A percentile compares a stretch with the other conserved stretches of the same genome.
Conservation (phyloP, 2,329 filamentous ascomycete genomes). For the Xylariaceae sp. region DNA sequence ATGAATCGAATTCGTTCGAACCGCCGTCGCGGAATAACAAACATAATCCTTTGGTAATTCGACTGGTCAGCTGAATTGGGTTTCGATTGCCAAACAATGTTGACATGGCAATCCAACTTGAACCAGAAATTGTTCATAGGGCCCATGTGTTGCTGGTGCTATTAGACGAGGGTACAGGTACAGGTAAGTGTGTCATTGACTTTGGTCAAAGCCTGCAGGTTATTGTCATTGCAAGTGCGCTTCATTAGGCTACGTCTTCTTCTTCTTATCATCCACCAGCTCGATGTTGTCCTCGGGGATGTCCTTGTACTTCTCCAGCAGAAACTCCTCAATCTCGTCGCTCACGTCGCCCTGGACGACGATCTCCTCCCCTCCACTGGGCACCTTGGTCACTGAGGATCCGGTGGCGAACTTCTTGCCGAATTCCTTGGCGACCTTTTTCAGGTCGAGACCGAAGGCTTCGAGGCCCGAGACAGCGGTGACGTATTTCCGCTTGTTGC, state of each 20-base stretch:
- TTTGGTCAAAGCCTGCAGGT: too few species aligned
- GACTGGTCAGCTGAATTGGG: too few species aligned
- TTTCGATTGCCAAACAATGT: too few species aligned
- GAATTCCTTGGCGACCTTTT: constrained; percentile 94
- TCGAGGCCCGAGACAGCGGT: constrained; percentile 91
- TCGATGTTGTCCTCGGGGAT: constrained; percentile 96
- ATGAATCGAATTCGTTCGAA: too few species aligned
- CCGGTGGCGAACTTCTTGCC: constrained; percentile 99
- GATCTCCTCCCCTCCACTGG: constrained; percentile 88
- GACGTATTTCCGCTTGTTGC: constrained; percentile 96
- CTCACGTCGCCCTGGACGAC: constrained; percentile 97
- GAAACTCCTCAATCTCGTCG: constrained; percentile 88
- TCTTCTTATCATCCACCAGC: constrained; percentile 92
- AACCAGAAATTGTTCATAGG: too few species aligned
- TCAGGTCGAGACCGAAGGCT: constrained; percentile 85
- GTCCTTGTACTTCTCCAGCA: constrained; percentile 83
- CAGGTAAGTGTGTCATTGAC: too few species aligned
- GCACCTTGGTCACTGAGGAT: constrained; percentile 83
- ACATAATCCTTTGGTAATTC: too few species aligned
- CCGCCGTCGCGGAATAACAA: too few species aligned
- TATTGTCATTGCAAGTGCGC: too few species aligned
- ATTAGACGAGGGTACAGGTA: too few species aligned
- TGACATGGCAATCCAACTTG: too few species aligned
- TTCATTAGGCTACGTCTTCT: constrained; percentile 54
- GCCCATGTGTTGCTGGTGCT: too few species aligned